Evolutionary conservation across 2,329 filamentous ascomycete genomes (phyloP).

Genomic region (Stachybotrys chlorohalonatus): DNA sequence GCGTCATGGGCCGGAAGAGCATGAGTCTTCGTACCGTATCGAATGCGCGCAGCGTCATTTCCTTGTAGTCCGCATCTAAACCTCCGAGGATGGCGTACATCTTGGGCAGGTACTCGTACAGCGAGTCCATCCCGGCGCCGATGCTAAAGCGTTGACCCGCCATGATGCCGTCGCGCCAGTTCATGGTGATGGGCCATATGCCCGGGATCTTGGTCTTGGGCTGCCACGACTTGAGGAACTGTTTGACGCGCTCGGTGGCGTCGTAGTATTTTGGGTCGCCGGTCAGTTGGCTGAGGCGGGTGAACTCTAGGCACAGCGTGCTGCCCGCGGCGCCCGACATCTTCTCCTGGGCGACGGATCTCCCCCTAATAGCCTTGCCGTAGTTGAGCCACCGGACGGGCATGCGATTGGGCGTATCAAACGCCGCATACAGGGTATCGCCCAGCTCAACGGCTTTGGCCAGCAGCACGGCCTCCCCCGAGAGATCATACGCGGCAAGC

Average conservation of each 20-base stretch:
- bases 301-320: conserved; percentile 69
- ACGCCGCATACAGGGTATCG: conserved; percentile 44
- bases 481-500: conserved; percentile 41
- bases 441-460: conserved; percentile 41
- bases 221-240: conserved; percentile 60
- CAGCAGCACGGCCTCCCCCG: conserved; percentile 33
- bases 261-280: conserved; percentile 68
- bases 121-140: conserved; percentile 45
- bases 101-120: conserved; percentile 55
- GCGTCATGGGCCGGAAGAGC: conserved; percentile 62
- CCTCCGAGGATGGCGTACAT: conserved; percentile 60
- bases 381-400: conserved; percentile 40
- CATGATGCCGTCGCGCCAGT: conserved; percentile 47
- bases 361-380: conserved; percentile 26
- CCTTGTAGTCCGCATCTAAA: conserved; percentile 47
- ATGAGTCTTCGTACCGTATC: conserved; percentile 53
- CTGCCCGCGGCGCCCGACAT: conserved; percentile 41
- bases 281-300: conserved; percentile 63
- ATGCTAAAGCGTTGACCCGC: conserved; percentile 35
- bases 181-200: conserved; percentile 63
- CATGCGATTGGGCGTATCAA: conserved; percentile 45
- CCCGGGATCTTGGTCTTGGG: conserved; percentile 63
- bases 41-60: conserved; percentile 56
- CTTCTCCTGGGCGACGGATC: conserved; percentile 40
- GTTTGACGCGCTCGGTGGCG: conserved; percentile 64